phyloP scores from a whole-genome alignment of 176 grass and related monocot species.

The Eragrostis curvula region DNA sequence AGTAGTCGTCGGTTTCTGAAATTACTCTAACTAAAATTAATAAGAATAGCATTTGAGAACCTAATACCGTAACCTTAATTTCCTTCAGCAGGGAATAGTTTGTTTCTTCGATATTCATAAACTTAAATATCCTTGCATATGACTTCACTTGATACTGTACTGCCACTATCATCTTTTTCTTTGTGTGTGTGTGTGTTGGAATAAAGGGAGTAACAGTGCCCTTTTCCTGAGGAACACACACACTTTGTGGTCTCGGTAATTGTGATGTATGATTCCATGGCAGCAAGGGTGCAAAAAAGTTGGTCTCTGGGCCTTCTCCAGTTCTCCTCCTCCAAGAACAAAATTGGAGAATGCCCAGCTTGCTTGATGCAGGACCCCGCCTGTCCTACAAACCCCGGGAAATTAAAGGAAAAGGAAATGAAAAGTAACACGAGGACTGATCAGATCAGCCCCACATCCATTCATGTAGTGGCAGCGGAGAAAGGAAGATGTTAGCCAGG shows the following conservation, averaged over 20 bases:
- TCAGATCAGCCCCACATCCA: slow-evolving; percentile 51
- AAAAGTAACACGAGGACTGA: slow-evolving; percentile 22
- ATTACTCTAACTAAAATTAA: neutral
- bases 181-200: slow-evolving; percentile 11
- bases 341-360: slow-evolving; percentile 57
- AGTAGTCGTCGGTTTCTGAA: too few species aligned
- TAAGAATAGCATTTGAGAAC: neutral
- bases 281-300: slow-evolving; percentile 47
- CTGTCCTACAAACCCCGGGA: slow-evolving; percentile 35
- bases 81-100: neutral
- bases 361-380: slow-evolving; percentile 41
- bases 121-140: neutral
- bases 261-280: slow-evolving; percentile 58
- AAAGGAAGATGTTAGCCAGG: neutral
- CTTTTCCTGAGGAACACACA: slow-evolving; percentile 21
- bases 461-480: slow-evolving; percentile 44
- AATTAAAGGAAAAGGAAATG: slow-evolving; percentile 8
- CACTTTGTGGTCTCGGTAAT: slow-evolving; percentile 50
- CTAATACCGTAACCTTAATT: neutral
- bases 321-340: slow-evolving; percentile 48
- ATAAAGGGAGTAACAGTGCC: slow-evolving; percentile 33
- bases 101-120: neutral
- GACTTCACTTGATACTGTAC: slow-evolving; percentile 8
- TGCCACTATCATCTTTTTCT: slow-evolving; percentile 8
- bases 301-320: slow-evolving; percentile 40